These are phyloP conservation scores for Nasturtium officinale DNA, from an alignment of 345 rosid species.

Conservation along the genomic window DNA sequence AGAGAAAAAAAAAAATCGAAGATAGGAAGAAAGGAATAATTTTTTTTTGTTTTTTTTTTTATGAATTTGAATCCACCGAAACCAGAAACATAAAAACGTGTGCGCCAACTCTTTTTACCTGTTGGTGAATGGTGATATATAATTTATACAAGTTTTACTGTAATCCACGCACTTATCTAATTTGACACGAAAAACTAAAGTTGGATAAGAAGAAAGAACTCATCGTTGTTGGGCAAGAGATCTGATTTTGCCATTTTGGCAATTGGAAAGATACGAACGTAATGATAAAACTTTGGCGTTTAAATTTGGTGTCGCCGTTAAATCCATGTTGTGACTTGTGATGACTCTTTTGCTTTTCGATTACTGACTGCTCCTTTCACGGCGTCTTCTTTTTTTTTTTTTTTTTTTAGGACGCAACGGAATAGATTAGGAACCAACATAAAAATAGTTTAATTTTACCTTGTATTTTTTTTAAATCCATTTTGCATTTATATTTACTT, in stretches of 20 bases:
- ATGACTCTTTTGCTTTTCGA: background rate
- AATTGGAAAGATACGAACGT: background rate
- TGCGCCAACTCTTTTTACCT: no score
- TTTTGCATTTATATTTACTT: no score
- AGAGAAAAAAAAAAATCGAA: background rate
- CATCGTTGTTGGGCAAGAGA: slow-evolving; percentile 29
- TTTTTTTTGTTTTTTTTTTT: background rate
- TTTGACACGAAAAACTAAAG: no score
- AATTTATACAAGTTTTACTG: no score
- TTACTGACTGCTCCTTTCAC: background rate
- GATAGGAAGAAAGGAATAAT: background rate
- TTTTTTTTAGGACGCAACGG: no score
- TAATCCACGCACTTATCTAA: no score
- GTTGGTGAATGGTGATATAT: no score
- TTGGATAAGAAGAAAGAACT: slow-evolving; percentile 20
- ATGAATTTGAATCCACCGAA: slow-evolving; percentile 11
- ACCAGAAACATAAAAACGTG: slow-evolving; percentile 10
- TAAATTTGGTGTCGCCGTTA: slow-evolving; percentile 4
- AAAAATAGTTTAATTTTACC: no score
- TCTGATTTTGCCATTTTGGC: slow-evolving; percentile 21
- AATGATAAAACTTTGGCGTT: background rate
- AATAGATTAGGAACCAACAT: no score
- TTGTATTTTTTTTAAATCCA: no score
- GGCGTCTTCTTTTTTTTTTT: no score
- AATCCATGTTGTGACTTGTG: no score